These are phyloP conservation scores for Chiua virens DNA, from an alignment of 768 basidiomycete species.

Conservation along the genomic window DNA sequence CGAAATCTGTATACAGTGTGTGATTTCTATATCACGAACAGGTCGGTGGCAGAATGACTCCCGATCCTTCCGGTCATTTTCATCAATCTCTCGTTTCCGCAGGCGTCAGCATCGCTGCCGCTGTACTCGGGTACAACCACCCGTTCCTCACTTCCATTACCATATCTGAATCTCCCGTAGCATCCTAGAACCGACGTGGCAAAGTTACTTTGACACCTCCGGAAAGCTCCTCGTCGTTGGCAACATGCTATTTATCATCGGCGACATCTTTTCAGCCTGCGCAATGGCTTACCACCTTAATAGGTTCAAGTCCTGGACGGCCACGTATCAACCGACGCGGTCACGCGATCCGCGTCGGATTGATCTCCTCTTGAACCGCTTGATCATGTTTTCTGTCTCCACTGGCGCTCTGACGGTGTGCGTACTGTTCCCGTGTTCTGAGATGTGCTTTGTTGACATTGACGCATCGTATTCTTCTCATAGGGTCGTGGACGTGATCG, in stretches of 20 bases:
- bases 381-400: slow-evolving; percentile 25
- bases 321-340: neutral
- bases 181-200: slow-evolving; percentile 10
- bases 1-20: slow-evolving; percentile 1
- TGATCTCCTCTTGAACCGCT: slow-evolving; percentile 21
- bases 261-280: slow-evolving; percentile 22
- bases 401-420: slow-evolving; percentile 28
- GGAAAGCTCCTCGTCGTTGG: slow-evolving; percentile 14
- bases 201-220: neutral
- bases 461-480: too few species aligned
- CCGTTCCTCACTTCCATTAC: too few species aligned
- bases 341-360: slow-evolving; percentile 9
- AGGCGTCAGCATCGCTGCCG: slow-evolving; percentile 17
- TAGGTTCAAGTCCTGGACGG: slow-evolving; percentile 11
- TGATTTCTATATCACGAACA: slow-evolving; percentile 23
- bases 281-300: slow-evolving; percentile 24
- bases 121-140: slow-evolving; percentile 16
- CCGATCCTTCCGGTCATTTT: neutral
- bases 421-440: neutral
- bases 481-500: slow-evolving; percentile 27
- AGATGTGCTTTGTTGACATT: neutral
- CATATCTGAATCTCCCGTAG: slow-evolving; percentile 2
- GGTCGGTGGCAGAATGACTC: neutral
- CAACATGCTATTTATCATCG: slow-evolving; percentile 24
- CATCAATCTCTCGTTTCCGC: neutral